A percentile compares a stretch with the other conserved stretches of the same genome.
Evolutionary conservation across 352 stramenopile species (phyloP).

Genomic region (Albugo candida): DNA sequence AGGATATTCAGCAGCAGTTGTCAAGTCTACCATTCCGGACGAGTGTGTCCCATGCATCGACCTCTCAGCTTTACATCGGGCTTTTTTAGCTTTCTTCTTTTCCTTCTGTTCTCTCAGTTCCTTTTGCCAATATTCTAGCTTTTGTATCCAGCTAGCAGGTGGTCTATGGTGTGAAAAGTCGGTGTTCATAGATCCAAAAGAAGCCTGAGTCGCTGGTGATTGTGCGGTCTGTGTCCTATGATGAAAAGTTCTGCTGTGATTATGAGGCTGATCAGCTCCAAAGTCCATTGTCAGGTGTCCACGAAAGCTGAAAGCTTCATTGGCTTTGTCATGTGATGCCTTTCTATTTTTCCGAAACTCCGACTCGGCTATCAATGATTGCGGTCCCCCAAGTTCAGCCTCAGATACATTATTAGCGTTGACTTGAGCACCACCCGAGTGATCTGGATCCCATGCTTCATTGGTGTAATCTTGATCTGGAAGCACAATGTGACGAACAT

Average conservation of each 20-base stretch:
- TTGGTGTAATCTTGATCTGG: background rate
- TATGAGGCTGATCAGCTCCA: too few relatives aligned
- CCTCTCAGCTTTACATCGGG: constrained; percentile 17
- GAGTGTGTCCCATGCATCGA: too few relatives aligned
- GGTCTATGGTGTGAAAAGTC: background rate
- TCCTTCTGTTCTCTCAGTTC: constrained; percentile 61
- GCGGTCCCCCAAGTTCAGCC: too few relatives aligned
- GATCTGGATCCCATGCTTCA: background rate
- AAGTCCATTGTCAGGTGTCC: too few relatives aligned
- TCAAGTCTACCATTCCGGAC: too few relatives aligned
- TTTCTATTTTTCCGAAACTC: too few relatives aligned
- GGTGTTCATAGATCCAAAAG: constrained; percentile 16
- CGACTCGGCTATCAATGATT: too few relatives aligned
- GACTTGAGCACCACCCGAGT: background rate
- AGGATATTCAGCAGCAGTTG: too few relatives aligned
- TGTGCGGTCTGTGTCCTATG: too few relatives aligned
- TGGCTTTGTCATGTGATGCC: too few relatives aligned
- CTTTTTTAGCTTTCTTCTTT: constrained; percentile 54
- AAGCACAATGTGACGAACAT: constrained; percentile 24
- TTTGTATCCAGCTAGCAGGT: constrained; percentile 53
- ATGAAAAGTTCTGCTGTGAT: too few relatives aligned
- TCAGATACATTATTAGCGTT: background rate
- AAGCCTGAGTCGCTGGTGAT: constrained; percentile 1
- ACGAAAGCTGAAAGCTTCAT: too few relatives aligned
- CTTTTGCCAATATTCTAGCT: constrained; percentile 65